Conservation (phyloP, 2,329 filamentous ascomycete genomes). For the Alternaria tenuissima region DNA sequence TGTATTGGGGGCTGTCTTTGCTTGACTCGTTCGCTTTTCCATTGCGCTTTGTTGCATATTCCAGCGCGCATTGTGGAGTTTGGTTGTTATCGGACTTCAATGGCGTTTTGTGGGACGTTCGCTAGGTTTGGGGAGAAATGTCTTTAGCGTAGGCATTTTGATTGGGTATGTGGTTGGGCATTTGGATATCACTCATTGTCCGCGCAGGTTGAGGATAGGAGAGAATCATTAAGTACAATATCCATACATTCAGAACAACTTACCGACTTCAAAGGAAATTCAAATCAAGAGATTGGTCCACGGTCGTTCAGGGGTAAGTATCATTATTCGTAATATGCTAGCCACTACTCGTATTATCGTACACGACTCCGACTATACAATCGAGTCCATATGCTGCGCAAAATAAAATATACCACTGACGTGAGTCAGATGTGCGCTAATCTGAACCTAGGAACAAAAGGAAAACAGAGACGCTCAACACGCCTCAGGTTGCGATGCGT, state of each 20-base stretch:
- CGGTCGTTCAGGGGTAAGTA: background rate
- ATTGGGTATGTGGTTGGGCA: background rate
- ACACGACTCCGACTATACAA: background rate
- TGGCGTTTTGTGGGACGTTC: background rate
- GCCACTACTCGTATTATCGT: background rate
- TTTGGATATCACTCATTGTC: background rate
- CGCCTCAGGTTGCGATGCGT: constrained; percentile 1
- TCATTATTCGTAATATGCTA: background rate
- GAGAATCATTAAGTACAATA: background rate
- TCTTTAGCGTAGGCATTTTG: background rate
- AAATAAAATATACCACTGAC: background rate
- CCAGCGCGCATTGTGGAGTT: constrained; percentile 3
- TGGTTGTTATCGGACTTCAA: background rate
- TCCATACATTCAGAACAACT: background rate
- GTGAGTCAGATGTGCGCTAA: background rate
- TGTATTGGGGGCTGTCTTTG: background rate
- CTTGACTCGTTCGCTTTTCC: background rate
- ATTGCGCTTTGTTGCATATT: constrained; percentile 1
- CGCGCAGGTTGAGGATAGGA: background rate
- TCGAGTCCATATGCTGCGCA: background rate
- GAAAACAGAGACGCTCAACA: background rate
- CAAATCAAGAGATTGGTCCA: background rate
- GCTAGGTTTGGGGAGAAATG: background rate
- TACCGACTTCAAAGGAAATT: background rate
- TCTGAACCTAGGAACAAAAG: background rate